phyloP scores from a whole-genome alignment of 1,284 basidiomycete genomes.

The Flammula alnicola region DNA sequence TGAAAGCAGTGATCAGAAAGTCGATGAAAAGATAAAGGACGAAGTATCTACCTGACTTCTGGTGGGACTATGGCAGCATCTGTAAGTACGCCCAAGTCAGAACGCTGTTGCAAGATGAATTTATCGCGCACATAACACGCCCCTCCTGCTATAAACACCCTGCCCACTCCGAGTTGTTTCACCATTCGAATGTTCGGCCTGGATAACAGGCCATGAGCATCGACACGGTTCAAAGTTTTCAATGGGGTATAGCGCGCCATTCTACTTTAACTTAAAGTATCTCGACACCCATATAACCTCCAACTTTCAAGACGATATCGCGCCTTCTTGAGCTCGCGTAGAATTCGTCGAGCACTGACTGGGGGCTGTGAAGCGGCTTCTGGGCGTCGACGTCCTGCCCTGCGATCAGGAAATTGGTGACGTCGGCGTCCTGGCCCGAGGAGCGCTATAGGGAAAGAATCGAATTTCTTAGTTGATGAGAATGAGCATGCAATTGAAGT shows the following conservation, averaged over 20 bases:
- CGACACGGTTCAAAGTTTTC: not conserved
- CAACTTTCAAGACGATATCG: conserved; percentile 17
- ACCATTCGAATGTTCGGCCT: conserved; percentile 35
- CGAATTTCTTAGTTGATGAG: not conserved
- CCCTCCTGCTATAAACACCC: conserved; percentile 27
- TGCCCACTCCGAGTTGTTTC: conserved; percentile 24
- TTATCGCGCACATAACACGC: not conserved
- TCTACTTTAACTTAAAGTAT: conserved; percentile 10
- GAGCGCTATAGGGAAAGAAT: conserved; percentile 11
- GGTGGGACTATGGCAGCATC: conserved; percentile 47
- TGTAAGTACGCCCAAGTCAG: conserved; percentile 19
- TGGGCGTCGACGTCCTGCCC: conserved; percentile 14
- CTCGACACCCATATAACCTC: conserved; percentile 17
- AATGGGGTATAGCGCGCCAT: too few species aligned
- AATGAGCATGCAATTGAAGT: not conserved
- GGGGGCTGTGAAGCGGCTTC: conserved; percentile 8
- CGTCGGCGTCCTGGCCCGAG: conserved; percentile 15
- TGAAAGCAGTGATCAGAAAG: not conserved
- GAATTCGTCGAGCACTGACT: conserved; percentile 16
- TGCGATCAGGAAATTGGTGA: conserved; percentile 14
- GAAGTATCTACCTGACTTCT: conserved; percentile 41
- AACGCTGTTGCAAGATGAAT: not conserved
- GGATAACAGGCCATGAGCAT: not conserved
- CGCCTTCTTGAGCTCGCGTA: conserved; percentile 17
- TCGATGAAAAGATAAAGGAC: not conserved